Evolutionary conservation across 1,284 basidiomycete species (phyloP).

Genomic region (Schizopora paradoxa): DNA sequence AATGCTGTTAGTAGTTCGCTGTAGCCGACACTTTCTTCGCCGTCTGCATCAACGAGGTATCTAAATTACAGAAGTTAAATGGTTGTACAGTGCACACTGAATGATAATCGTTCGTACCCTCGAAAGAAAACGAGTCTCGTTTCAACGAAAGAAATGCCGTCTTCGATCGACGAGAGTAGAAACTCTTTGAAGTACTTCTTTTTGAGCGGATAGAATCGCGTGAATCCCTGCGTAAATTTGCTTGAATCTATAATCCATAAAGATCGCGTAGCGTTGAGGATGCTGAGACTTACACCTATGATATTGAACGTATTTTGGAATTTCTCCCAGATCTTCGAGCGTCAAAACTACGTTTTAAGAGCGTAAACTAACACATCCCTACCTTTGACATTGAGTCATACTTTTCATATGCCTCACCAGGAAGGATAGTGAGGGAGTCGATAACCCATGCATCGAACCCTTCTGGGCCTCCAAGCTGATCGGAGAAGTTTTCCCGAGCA

Average conservation of each 20-base stretch:
- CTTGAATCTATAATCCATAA: slow-evolving; percentile 27
- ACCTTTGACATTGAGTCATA: slow-evolving; percentile 66
- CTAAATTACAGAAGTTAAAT: slow-evolving; percentile 18
- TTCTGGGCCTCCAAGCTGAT: slow-evolving; percentile 47
- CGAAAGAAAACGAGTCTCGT: slow-evolving; percentile 63
- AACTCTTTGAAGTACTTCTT: slow-evolving; percentile 57
- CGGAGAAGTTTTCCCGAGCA: slow-evolving; percentile 49
- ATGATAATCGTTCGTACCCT: slow-evolving; percentile 32
- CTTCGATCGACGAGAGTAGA: slow-evolving; percentile 56
- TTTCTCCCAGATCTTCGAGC: slow-evolving; percentile 64
- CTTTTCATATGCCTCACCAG: slow-evolving; percentile 62
- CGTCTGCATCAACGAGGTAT: slow-evolving; percentile 50
- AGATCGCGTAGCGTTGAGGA: background rate
- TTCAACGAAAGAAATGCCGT: slow-evolving; percentile 73
- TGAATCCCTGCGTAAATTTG: slow-evolving; percentile 33
- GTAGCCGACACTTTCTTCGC: slow-evolving; percentile 52
- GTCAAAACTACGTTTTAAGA: no score
- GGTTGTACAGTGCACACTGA: slow-evolving; percentile 22
- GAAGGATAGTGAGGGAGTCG: slow-evolving; percentile 55
- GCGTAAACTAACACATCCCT: slow-evolving; percentile 2
- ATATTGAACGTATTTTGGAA: slow-evolving; percentile 51
- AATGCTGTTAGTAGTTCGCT: slow-evolving; percentile 57
- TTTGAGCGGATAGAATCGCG: slow-evolving; percentile 52
- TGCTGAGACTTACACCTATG: slow-evolving; percentile 34
- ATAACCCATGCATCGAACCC: slow-evolving; percentile 66